These are phyloP conservation scores for Wickerhamiella parazyma DNA, from an alignment of 805 yeast species.

Conservation along the genomic window DNA sequence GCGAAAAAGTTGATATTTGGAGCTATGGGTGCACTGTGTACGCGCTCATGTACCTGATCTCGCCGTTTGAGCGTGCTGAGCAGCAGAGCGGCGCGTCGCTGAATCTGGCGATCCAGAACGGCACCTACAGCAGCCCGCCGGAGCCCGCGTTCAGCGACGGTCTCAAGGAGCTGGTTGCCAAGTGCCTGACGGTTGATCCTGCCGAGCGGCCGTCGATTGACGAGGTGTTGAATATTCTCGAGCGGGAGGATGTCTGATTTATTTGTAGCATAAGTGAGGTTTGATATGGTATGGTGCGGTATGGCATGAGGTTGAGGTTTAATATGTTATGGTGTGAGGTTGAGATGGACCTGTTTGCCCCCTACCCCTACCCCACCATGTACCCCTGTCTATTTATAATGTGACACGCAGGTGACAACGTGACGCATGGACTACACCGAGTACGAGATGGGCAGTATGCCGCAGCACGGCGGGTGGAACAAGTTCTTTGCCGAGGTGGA, in stretches of 20 bases:
- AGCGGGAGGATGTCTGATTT: neutral
- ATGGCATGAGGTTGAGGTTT: no score
- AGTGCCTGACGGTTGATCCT: slow-evolving; percentile 54
- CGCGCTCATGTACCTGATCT: slow-evolving; percentile 58
- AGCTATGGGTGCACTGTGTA: slow-evolving; percentile 76
- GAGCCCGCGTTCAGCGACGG: slow-evolving; percentile 40
- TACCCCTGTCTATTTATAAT: neutral
- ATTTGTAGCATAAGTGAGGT: no score
- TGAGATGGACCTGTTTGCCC: neutral
- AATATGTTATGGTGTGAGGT: no score
- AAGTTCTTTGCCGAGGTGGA: slow-evolving; percentile 58
- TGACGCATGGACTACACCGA: slow-evolving; percentile 7
- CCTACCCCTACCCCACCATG: neutral
- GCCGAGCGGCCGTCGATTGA: slow-evolving; percentile 49
- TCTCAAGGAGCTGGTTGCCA: slow-evolving; percentile 40
- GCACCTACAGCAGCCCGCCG: slow-evolving; percentile 45
- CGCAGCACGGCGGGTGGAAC: slow-evolving; percentile 17
- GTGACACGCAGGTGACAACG: neutral
- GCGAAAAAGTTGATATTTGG: slow-evolving; percentile 81
- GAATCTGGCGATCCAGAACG: slow-evolving; percentile 58
- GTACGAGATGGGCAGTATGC: slow-evolving; percentile 5
- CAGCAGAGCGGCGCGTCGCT: slow-evolving; percentile 70
- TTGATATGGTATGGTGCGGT: no score
- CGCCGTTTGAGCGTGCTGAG: slow-evolving; percentile 83
- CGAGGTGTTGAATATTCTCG: slow-evolving; percentile 19